Conservation (phyloP, 2,329 filamentous ascomycete species). For the Penicillium sp. region DNA sequence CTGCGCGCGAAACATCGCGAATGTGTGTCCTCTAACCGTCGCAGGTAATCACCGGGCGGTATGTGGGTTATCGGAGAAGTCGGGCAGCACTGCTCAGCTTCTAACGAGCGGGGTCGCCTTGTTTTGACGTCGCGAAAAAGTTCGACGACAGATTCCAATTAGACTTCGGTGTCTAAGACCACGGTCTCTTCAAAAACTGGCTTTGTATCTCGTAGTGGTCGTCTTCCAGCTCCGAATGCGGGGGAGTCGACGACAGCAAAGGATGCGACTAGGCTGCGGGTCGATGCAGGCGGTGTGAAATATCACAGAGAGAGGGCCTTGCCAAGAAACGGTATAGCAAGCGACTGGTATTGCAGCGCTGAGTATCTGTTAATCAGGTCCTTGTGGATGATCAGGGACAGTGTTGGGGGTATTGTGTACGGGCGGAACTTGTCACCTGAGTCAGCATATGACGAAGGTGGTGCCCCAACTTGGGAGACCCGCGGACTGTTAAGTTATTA, state of each 20-base stretch:
- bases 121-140: neutral
- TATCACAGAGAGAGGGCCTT: neutral
- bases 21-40: conserved; percentile 10
- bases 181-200: neutral
- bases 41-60: conserved; percentile 5
- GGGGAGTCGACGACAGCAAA: conserved; percentile 16
- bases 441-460: conserved; percentile 13
- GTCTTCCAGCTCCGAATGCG: conserved; percentile 17
- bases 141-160: neutral
- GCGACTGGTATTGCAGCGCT: neutral
- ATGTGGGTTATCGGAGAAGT: conserved; percentile 10
- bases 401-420: conserved; percentile 2
- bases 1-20: conserved; percentile 58
- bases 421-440: conserved; percentile 8
- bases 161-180: neutral
- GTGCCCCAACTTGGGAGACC: neutral
- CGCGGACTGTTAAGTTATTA: neutral
- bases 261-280: neutral
- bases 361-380: neutral
- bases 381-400: neutral
- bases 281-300: neutral
- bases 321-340: neutral
- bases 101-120: neutral
- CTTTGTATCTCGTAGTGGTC: conserved; percentile 4
- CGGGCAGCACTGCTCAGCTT: conserved; percentile 12